phyloP scores from a whole-genome alignment of 768 basidiomycete genomes.

The Cyclocybe cylindracea region DNA sequence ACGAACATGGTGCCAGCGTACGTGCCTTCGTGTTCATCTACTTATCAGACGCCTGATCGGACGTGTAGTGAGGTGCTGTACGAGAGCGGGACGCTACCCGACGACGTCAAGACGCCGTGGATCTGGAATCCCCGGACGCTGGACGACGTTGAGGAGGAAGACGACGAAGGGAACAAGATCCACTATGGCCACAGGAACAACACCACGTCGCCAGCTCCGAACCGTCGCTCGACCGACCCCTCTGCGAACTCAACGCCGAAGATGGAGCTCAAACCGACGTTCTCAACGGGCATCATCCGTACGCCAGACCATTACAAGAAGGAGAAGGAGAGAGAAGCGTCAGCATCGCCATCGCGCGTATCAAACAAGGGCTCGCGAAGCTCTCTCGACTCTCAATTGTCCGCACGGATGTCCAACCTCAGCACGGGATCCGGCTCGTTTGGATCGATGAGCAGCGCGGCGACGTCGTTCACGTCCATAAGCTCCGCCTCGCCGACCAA shows the following conservation, averaged over 20 bases:
- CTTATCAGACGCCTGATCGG: slow-evolving; percentile 2
- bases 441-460: slow-evolving; percentile 7
- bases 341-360: slow-evolving; percentile 12
- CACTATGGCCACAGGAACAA: slow-evolving; percentile 2
- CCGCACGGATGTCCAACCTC: slow-evolving; percentile 22
- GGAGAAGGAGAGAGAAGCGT: slow-evolving; percentile 3
- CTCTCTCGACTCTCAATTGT: slow-evolving; percentile 12
- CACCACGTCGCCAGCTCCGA: slow-evolving; percentile 3
- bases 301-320: slow-evolving; percentile 61
- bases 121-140: slow-evolving; percentile 65
- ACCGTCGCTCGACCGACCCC: slow-evolving; percentile 12
- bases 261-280: slow-evolving; percentile 62
- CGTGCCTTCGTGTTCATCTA: slow-evolving; percentile 23
- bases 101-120: slow-evolving; percentile 61
- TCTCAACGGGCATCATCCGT: slow-evolving; percentile 67
- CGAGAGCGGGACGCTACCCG: slow-evolving; percentile 32
- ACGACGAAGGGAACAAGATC: background rate
- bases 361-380: slow-evolving; percentile 14
- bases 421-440: slow-evolving; percentile 8
- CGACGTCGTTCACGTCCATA: slow-evolving; percentile 17
- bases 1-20: slow-evolving; percentile 67
- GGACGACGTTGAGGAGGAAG: slow-evolving; percentile 24
- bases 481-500: slow-evolving; percentile 20
- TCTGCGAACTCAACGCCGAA: slow-evolving; percentile 50
- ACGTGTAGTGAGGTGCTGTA: slow-evolving; percentile 33